Evolutionary conservation across 768 basidiomycete genomes (phyloP).

Genomic region (Lentinula detonsa): DNA sequence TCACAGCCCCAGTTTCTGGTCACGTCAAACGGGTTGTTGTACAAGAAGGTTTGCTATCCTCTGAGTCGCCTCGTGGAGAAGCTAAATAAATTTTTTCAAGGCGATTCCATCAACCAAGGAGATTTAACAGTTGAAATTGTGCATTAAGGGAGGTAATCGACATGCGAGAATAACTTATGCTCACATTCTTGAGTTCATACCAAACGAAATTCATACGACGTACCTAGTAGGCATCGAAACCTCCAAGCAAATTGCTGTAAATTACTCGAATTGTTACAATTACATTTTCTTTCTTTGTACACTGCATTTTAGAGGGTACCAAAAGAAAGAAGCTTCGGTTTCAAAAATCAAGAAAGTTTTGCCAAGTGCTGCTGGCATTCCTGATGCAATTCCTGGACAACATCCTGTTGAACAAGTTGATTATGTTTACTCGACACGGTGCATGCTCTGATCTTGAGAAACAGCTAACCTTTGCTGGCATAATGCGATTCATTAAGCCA

Average conservation of each 20-base stretch:
- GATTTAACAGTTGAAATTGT: slow-evolving; percentile 88
- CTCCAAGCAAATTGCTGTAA: too few relatives aligned
- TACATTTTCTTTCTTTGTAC: neutral
- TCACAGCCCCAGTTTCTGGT: slow-evolving; percentile 94
- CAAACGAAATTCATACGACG: neutral
- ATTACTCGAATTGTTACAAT: neutral
- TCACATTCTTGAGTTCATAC: neutral
- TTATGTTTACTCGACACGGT: slow-evolving; percentile 13
- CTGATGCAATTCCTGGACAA: slow-evolving; percentile 3
- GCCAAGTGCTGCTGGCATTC: neutral
- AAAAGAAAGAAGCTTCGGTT: too few relatives aligned
- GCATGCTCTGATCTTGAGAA: slow-evolving; percentile 13
- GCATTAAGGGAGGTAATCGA: slow-evolving; percentile 31
- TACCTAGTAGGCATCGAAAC: too few relatives aligned
- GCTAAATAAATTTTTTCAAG: slow-evolving; percentile 25
- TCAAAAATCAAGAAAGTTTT: too few relatives aligned
- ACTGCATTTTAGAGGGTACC: too few relatives aligned
- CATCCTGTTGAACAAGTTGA: neutral
- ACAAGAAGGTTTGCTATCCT: slow-evolving; percentile 56
- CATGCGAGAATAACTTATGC: neutral
- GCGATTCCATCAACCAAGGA: slow-evolving; percentile 93
- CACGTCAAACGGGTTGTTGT: slow-evolving; percentile 93
- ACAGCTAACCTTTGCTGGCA: slow-evolving; percentile 29
- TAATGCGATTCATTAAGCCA: slow-evolving; percentile 44
- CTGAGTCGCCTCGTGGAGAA: slow-evolving; percentile 3